Percentiles rank a stretch among this genome's conserved stretches.
Evolutionary conservation across 1,139 yeast genomes (phyloP).

Genomic region (Blastobotrys apis): DNA sequence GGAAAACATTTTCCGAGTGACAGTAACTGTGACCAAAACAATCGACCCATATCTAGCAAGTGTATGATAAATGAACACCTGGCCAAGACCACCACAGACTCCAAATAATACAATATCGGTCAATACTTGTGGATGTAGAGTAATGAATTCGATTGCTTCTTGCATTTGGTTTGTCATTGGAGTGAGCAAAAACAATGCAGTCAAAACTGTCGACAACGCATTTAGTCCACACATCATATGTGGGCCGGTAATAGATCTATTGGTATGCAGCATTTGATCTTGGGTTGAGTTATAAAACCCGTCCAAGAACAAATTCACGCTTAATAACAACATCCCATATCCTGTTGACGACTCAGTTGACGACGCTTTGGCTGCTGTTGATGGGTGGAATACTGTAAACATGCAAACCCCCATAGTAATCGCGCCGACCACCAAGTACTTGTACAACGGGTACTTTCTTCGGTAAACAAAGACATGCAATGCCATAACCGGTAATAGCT

Average conservation of each 20-base stretch:
- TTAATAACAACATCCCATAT: conserved; percentile 58
- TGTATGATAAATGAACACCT: conserved; percentile 81
- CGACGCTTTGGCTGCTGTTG: conserved; percentile 23
- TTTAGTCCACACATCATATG: conserved; percentile 84
- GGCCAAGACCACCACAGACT: conserved; percentile 84
- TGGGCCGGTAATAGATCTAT: conserved; percentile 60
- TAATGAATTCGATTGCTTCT: conserved; percentile 47
- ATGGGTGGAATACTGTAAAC: conserved; percentile 55
- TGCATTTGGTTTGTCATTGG: conserved; percentile 46
- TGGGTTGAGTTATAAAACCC: conserved; percentile 93
- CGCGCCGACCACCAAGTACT: conserved; percentile 66
- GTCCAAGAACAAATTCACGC: conserved; percentile 68
- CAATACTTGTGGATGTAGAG: conserved; percentile 48
- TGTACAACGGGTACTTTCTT: conserved; percentile 66
- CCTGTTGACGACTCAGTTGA: conserved; percentile 21
- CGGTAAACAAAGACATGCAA: conserved; percentile 74
- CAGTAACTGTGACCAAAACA: conserved; percentile 85
- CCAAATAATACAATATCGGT: conserved; percentile 64
- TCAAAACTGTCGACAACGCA: conserved; percentile 45
- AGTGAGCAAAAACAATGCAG: conserved; percentile 40
- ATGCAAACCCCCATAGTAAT: conserved; percentile 80
- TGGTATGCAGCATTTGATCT: conserved; percentile 65
- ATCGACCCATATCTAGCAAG: conserved; percentile 81
- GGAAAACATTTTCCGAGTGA: conserved; percentile 91
- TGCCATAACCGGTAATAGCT: conserved; percentile 85